Base-by-base conservation (phyloP, 352 stramenopile genomes). In the Globisporangium polare region DNA sequence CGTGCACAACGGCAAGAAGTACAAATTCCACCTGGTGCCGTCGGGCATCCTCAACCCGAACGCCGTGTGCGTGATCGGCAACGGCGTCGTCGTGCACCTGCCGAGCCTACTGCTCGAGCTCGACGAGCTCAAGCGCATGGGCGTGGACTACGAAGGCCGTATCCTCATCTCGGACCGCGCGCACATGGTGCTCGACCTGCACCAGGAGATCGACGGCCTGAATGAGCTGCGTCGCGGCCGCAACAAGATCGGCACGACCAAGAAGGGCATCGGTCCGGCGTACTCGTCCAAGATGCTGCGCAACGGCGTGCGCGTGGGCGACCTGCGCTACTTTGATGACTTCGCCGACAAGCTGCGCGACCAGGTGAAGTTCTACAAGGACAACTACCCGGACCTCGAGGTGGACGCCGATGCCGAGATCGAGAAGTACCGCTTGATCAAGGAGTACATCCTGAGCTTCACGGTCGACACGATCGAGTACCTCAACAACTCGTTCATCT, bases 211-310 rank as follows among this genome's bases (percentile, higher is more conserved):
- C 20, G 84, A 94, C 69, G 88, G 81, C 24, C 74, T 95, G 17
- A 92, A 94, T 56, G 88, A 97, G 60, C 66, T 88, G 53, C 83
- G 87, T 53, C 86, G 86, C 42, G 88, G 86, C 35, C 80, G 96
- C 62, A 98, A 99, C 81, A 99, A 99, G 78, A 99, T 99, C 67
- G 97, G 97, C 55, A 99, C 98, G 49, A 99, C 97, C 59, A 99
- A 99, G 82, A 98, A 99, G 73, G 93, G 86, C 60, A 99, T 99
- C 71, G 98, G 97, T 67, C 97, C 97, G 55, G 92, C 96, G 5
- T 99, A 99, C 81, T 93, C 94, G 39, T 98, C 90, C 74, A 99
- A 99, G 83, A 99, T 99, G 77, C 90, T 96, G 55, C 88, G 98
- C 49, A 99, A 99, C 72, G 98, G 97, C 51, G 79, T 99, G 10